These are phyloP conservation scores for Nitzschia putrida DNA, from an alignment of 108 stramenopile genomes.

Conservation along the genomic window DNA sequence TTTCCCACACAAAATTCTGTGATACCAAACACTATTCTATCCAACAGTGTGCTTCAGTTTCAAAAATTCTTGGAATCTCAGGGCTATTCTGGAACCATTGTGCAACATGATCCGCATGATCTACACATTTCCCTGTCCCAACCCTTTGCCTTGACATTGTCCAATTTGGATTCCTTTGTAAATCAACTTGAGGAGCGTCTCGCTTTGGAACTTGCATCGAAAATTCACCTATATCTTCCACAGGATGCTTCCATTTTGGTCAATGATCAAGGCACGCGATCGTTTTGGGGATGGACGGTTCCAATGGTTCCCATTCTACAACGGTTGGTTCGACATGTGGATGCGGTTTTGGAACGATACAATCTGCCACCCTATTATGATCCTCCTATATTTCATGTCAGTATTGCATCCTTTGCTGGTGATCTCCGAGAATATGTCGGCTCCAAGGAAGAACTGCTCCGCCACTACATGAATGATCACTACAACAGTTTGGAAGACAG, in stretches of 20 bases:
- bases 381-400: constrained; percentile 45
- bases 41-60: constrained; percentile 6
- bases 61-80: constrained; percentile 21
- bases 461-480: background rate
- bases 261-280: constrained; percentile 50
- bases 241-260: constrained; percentile 26
- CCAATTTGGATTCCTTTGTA: constrained; percentile 42
- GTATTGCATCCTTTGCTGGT: constrained; percentile 44
- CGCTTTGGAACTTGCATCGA: constrained; percentile 7
- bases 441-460: too few relatives aligned
- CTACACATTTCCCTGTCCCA: constrained; percentile 49
- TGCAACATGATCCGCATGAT: constrained; percentile 20
- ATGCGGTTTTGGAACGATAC: constrained; percentile 36
- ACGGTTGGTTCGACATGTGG: constrained; percentile 37
- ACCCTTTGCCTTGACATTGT: constrained; percentile 42
- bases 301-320: constrained; percentile 20
- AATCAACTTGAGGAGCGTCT: constrained; percentile 19
- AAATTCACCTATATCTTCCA: background rate
- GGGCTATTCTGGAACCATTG: constrained; percentile 27
- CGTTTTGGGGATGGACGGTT: constrained; percentile 43
- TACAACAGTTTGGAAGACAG: background rate
- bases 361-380: constrained; percentile 40
- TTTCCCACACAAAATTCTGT: background rate
- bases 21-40: background rate
- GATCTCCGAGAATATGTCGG: constrained; percentile 16